These are phyloP conservation scores for Pichia californica DNA, from an alignment of 805 yeast genomes.

Conservation along the genomic window DNA sequence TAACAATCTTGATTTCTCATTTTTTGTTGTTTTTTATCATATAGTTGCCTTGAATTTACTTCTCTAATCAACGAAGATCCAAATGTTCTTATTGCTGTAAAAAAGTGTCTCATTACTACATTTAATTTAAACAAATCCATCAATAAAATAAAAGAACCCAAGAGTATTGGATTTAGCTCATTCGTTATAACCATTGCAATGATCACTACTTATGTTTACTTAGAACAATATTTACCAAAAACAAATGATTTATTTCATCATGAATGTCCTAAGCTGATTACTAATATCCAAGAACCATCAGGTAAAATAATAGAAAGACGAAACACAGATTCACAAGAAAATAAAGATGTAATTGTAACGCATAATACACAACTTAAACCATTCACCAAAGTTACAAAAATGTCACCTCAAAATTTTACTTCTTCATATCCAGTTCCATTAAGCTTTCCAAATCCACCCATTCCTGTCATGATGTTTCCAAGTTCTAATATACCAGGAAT, in stretches of 20 bases:
- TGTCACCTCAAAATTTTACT: not conserved
- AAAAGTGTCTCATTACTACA: conserved; percentile 1
- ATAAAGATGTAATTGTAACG: too few species aligned
- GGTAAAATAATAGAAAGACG: too few species aligned
- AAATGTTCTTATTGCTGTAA: conserved; percentile 2
- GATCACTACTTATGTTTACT: too few species aligned
- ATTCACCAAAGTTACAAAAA: not conserved
- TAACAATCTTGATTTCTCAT: too few species aligned
- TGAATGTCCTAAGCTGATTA: too few species aligned
- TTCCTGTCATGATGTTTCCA: not conserved
- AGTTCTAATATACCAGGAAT: not conserved
- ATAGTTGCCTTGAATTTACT: conserved; percentile 8
- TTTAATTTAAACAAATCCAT: not conserved
- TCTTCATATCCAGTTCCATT: not conserved
- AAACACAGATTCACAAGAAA: too few species aligned
- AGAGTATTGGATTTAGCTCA: too few species aligned
- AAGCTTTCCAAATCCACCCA: not conserved
- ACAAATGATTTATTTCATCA: too few species aligned
- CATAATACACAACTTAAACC: not conserved
- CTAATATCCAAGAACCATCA: too few species aligned
- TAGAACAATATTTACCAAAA: too few species aligned
- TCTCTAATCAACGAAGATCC: conserved; percentile 1
- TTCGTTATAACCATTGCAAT: too few species aligned
- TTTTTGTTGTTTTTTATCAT: too few species aligned
- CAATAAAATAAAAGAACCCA: not conserved